Base-by-base conservation (phyloP, 768 basidiomycete species). In the Pisolithus sp. region DNA sequence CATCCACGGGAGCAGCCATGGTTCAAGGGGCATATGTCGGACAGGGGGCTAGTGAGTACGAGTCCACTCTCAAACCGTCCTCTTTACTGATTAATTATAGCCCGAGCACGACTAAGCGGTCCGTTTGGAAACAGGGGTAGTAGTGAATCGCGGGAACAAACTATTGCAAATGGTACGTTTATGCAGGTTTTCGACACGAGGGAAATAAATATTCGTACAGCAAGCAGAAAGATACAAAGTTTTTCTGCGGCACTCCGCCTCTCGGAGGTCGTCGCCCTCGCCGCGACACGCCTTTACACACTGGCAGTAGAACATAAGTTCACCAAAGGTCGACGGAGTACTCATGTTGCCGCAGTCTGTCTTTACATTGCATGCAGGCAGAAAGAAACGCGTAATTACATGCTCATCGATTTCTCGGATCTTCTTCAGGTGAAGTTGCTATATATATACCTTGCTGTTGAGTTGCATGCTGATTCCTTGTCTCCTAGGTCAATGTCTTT, bases 351-450 rank as follows among this genome's bases (percentile, higher is more conserved):
- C 34, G 96, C 94, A 3, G 89, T 94, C 39, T 99, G 96, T 65
- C 77, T 98, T 43, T 98, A 99, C 64, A 82, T 95, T 40, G 91
- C 93, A 3, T 95, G 93, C 64, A 71, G 95, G 53, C 85, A 93
- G 69, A 89, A 87, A 61, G 90, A 95, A 68, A 92, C 90, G 0
- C 73, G 86, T 48, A 91, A 86, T 51, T 90, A 94, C 67, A 98
- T 98, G 96, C 81, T 99, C 23, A 98, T 99, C 56, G 96, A 99
- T 71, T 98, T 99, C 61, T 92, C 92, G n/a, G 95, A 98, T 64
- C 75, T 94, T 38, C 79, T 99, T 4, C 88, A 92, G 74, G 94
- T 88, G 58, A 55, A 66, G 58, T 1, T 18, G 31, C 54, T 26
- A 38, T 46, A 41, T 26, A 38, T 46, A 41, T 7, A n/a, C 40